Evolutionary conservation across 2,329 filamentous ascomycete species (phyloP).

Genomic region (Fusarium beomiforme): DNA sequence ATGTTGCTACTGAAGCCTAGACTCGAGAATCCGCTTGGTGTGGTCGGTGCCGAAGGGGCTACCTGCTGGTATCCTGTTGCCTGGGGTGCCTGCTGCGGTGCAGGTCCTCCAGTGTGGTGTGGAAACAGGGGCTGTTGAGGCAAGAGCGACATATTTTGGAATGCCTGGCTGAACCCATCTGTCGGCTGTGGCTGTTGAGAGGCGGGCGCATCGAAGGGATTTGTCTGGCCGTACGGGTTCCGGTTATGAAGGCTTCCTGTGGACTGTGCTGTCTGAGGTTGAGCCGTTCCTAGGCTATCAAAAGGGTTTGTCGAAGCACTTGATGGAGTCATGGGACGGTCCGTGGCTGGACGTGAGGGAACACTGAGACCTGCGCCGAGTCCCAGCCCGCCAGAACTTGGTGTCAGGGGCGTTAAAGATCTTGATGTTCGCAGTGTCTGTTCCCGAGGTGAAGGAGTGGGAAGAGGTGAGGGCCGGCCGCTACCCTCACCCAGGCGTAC

Average conservation of each 20-base stretch:
- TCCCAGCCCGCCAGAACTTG: slow-evolving; percentile 45
- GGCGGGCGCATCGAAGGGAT: slow-evolving; percentile 72
- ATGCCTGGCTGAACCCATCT: slow-evolving; percentile 69
- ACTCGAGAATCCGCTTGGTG: slow-evolving; percentile 52
- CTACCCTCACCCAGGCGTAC: slow-evolving; percentile 81
- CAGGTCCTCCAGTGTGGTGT: slow-evolving; percentile 75
- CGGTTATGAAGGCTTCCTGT: slow-evolving; percentile 69
- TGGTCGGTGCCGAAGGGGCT: slow-evolving; percentile 55
- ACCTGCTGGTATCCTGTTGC: slow-evolving; percentile 57
- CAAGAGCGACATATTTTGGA: slow-evolving; percentile 79
- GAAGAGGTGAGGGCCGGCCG: slow-evolving; percentile 50
- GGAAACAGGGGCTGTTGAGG: slow-evolving; percentile 73
- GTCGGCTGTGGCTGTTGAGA: slow-evolving; percentile 46
- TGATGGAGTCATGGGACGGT: slow-evolving; percentile 53
- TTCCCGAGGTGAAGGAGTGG: slow-evolving; percentile 56
- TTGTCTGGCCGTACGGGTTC: slow-evolving; percentile 66
- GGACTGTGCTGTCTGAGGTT: slow-evolving; percentile 71
- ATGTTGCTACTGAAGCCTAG: slow-evolving; percentile 56
- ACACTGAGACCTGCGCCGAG: slow-evolving; percentile 48
- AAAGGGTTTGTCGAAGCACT: slow-evolving; percentile 73
- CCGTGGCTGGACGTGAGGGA: slow-evolving; percentile 43
- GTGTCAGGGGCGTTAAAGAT: slow-evolving; percentile 64
- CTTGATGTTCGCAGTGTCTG: slow-evolving; percentile 59
- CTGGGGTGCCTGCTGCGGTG: slow-evolving; percentile 52
- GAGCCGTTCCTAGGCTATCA: slow-evolving; percentile 65